phyloP scores from a whole-genome alignment of 352 stramenopile species.

The Thalassiosira mediterranea region DNA sequence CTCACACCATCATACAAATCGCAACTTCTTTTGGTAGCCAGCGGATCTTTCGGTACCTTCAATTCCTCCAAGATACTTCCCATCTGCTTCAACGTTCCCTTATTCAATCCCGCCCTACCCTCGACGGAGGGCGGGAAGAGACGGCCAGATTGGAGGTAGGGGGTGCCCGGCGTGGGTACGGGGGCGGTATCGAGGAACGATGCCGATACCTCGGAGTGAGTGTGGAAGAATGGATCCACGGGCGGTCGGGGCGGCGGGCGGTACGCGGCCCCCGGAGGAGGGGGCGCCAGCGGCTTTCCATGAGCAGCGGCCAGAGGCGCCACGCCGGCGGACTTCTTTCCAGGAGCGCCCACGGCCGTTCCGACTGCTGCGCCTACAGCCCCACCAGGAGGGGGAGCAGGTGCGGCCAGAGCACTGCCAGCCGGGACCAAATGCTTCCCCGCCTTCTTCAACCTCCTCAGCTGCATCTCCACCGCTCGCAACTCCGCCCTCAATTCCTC shows the following conservation, averaged over 20 bases:
- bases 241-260: constrained; percentile 9
- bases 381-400: constrained; percentile 16
- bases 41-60: constrained; percentile 63
- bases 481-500: constrained; percentile 79
- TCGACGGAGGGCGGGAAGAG: constrained; percentile 62
- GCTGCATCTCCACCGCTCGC: constrained; percentile 79
- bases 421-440: constrained; percentile 60
- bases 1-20: constrained; percentile 84
- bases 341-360: neutral
- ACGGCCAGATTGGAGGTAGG: constrained; percentile 80
- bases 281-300: too few relatives aligned
- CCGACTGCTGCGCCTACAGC: neutral
- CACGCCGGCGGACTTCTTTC: constrained; percentile 5
- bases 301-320: constrained; percentile 18
- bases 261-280: too few relatives aligned
- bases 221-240: constrained; percentile 9
- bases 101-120: constrained; percentile 67
- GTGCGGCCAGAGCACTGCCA: constrained; percentile 8
- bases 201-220: constrained; percentile 15
- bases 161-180: constrained; percentile 66
- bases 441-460: constrained; percentile 85
- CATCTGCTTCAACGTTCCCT: constrained; percentile 79
- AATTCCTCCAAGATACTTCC: constrained; percentile 75
- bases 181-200: constrained; percentile 60
- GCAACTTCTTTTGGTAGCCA: constrained; percentile 79